These are phyloP conservation scores for Penicillium soppii DNA, from an alignment of 495 filamentous ascomycete genomes.

Conservation along the genomic window DNA sequence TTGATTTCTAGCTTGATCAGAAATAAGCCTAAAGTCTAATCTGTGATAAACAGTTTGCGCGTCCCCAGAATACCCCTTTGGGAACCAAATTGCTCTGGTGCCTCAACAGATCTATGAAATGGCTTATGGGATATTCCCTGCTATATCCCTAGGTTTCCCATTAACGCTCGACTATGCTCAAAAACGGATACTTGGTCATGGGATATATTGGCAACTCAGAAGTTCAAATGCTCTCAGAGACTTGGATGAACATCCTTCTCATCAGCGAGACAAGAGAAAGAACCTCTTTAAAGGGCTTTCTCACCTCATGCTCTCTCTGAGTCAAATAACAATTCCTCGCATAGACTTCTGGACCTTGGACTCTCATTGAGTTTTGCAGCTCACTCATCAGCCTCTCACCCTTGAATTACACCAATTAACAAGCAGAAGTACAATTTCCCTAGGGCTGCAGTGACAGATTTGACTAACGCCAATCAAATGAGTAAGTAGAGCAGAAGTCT, in stretches of 20 bases:
- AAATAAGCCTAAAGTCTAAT: too few species aligned
- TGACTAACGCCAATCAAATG: background rate
- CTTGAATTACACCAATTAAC: conserved; percentile 15
- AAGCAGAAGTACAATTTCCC: background rate
- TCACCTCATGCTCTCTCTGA: conserved; percentile 24
- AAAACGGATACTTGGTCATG: conserved; percentile 28
- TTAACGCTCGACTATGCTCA: conserved; percentile 6
- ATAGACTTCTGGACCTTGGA: conserved; percentile 21
- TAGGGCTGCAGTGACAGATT: too few species aligned
- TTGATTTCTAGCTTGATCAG: too few species aligned
- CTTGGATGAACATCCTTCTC: background rate
- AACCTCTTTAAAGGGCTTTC: conserved; percentile 30
- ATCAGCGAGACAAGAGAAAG: conserved; percentile 1
- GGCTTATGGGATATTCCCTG: conserved; percentile 15
- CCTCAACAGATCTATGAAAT: conserved; percentile 13
- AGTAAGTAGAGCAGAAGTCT: too few species aligned
- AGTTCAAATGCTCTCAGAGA: conserved; percentile 2
- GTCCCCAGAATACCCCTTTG: conserved; percentile 23
- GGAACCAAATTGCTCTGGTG: conserved; percentile 15
- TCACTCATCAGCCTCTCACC: conserved; percentile 25
- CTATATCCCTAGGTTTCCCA: conserved; percentile 21
- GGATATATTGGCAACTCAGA: conserved; percentile 25
- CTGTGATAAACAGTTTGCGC: conserved; percentile 3
- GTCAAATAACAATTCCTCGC: conserved; percentile 14
- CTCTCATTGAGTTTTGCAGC: conserved; percentile 15